Evolutionary conservation across 2,329 filamentous ascomycete species (phyloP), one percentile per base, ranked within the genome.

Genomic region (Pestalotiopsis sp.): DNA sequence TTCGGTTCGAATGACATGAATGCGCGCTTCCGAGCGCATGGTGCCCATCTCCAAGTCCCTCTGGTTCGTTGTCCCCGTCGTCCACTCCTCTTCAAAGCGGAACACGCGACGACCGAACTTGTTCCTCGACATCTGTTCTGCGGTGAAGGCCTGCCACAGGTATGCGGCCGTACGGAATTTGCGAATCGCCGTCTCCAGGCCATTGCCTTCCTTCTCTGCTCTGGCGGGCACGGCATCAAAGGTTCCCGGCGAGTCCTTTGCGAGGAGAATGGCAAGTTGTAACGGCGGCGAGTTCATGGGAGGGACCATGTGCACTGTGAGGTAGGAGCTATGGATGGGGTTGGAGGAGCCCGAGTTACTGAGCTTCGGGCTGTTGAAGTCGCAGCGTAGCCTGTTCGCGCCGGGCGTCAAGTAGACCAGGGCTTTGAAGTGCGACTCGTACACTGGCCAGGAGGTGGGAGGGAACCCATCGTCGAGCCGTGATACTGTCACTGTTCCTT

Each of bases 121-220:
- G 77, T 97, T 92, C 70, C 94, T 90, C 78, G 89, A 92, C 95
- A 98, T 98, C 78, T 98, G 94, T 78, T 99, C 96, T 6, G 93
- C 94, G 0, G 95, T 98, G 75, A 97, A 98, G 7, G 94, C 94
- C 78, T 99, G 96, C 94, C 96, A 98, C 14, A 98, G 84, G 77
- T 98, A 98, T 26, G 94, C 95, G 20, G 94, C 92, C 92, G 97
- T 98, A 70, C 94, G 89, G 77, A 96, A 98, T 78, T 99, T 99
- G 74, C 88, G 89, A 64, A 97, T 86, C 0, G 96, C 96, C 7
- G 88, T 89, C 11, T 94, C 91, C 44, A 98, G 77, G 1, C 86
- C 87, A 78, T 97, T 97, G 20, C 93, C 94, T 83, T 97, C 94
- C 72, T 87, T 89, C 78, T 92, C 89, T 66, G 88, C 83, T 62